Conservation (phyloP, 1,284 basidiomycete genomes). For the Takashimella koratensis region DNA sequence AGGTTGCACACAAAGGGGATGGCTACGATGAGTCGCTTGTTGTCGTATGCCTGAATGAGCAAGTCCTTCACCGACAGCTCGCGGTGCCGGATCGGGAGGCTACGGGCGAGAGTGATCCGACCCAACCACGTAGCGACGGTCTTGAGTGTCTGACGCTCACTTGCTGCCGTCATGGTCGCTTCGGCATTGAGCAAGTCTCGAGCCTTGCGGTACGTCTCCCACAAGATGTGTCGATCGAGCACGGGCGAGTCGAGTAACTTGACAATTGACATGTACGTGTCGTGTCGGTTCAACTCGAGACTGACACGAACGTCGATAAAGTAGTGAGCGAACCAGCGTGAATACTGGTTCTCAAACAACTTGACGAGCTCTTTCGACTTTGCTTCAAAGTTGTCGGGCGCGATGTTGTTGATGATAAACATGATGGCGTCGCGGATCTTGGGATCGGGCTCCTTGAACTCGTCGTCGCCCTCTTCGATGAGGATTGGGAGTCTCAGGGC, state of each 20-base stretch:
- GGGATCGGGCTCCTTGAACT: slow-evolving; percentile 69
- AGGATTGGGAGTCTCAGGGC: slow-evolving; percentile 50
- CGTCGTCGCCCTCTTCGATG: slow-evolving; percentile 54
- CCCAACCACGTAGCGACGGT: slow-evolving; percentile 96
- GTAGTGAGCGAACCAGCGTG: slow-evolving; percentile 97
- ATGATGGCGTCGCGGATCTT: slow-evolving; percentile 89
- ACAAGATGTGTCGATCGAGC: slow-evolving; percentile 73
- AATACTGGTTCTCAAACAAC: slow-evolving; percentile 72
- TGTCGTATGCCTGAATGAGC: slow-evolving; percentile 91
- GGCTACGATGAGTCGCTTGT: slow-evolving; percentile 83
- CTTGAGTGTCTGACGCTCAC: slow-evolving; percentile 85
- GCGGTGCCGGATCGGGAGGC: slow-evolving; percentile 88
- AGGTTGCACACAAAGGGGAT: slow-evolving; percentile 99
- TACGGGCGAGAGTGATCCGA: slow-evolving; percentile 83
- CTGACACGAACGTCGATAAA: slow-evolving; percentile 93
- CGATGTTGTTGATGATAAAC: slow-evolving; percentile 98
- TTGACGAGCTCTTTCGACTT: slow-evolving; percentile 81
- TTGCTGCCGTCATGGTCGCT: slow-evolving; percentile 75
- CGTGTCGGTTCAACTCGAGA: slow-evolving; percentile 96
- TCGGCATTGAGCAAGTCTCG: slow-evolving; percentile 85
- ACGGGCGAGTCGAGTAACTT: slow-evolving; percentile 68
- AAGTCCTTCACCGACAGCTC: slow-evolving; percentile 96
- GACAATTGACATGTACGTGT: slow-evolving; percentile 88
- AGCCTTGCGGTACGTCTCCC: slow-evolving; percentile 90
- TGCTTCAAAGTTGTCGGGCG: slow-evolving; percentile 84